Evolutionary conservation across 306 rosid species (phyloP), one percentile per base, ranked within the genome.

Genomic region (Canavalia ensiformis): DNA sequence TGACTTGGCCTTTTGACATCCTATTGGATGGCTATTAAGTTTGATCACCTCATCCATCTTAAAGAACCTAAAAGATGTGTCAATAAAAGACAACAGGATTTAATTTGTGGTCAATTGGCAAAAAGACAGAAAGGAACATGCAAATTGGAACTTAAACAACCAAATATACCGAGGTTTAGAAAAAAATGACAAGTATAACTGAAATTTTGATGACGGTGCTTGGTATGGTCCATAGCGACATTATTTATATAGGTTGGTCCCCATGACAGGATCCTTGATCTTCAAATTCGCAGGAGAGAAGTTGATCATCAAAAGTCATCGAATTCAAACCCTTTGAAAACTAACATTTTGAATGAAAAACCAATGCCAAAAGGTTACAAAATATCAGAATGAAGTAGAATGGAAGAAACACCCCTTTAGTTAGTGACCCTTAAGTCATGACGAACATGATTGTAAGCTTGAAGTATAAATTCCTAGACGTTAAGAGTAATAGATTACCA

Each of bases 371-470:
- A 29, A 42, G 45, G 45, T 41, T 46, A 56, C 10, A 62, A 49
- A 58, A 54, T 29, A 57, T 8, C 54, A 29, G 37, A 46, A 41
- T 42, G 56, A 39, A 46, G 4, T 31, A 29, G 39, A 59, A 59
- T 28, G 11, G 29, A 30, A 72, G 62, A 69, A 60, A 68, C 29
- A 2, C 7, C 78, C 34, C 68, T 68, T 63, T 10, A 39, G 57
- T 44, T 54, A 47, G 12, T 10, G 68, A 69, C 73, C 74, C 35
- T 47, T 51, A 56, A 65, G 41, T 68, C 63, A 62, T 4, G 47
- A 75, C 11, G 4, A 59, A 42, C 62, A 80, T 25, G 77, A 35
- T 56, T 31, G 42, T 10, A 56, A 4, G 49, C 35, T n/a, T 50
- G 37, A 51, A 50, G 51, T 71, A 18, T 7, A 64, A 10, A 44